These are phyloP conservation scores for Yamadazyma jaroonii DNA, from an alignment of 1,139 yeast species.

Conservation along the genomic window DNA sequence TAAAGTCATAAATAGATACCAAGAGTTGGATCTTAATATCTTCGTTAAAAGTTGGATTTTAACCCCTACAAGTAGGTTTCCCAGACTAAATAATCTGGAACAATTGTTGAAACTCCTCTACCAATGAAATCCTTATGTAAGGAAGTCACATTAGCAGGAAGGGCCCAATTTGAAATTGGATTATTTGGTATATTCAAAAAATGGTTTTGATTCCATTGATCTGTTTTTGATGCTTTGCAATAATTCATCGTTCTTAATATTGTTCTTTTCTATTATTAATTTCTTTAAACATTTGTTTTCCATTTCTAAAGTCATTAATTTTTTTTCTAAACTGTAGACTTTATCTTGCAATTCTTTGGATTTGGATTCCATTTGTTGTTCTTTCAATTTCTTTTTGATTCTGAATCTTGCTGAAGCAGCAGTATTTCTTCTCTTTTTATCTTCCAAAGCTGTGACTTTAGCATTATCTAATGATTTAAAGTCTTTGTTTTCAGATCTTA, in stretches of 20 bases:
- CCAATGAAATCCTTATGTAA: too few relatives aligned
- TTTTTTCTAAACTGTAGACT: conserved; percentile 58
- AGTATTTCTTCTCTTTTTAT: conserved; percentile 71
- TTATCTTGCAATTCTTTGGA: conserved; percentile 61
- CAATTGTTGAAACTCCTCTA: too few relatives aligned
- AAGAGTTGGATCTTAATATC: conserved; percentile 36
- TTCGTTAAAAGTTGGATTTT: conserved; percentile 40
- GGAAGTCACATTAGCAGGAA: too few relatives aligned
- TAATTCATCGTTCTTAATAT: conserved; percentile 38
- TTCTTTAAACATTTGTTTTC: conserved; percentile 62
- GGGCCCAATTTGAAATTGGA: background rate
- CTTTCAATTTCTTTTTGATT: conserved; percentile 77
- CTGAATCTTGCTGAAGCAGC: conserved; percentile 83
- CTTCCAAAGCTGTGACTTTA: conserved; percentile 19
- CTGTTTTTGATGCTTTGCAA: conserved; percentile 43
- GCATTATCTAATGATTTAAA: background rate
- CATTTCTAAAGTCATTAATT: conserved; percentile 57
- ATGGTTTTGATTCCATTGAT: conserved; percentile 33
- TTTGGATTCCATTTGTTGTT: conserved; percentile 76
- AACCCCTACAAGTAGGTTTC: conserved; percentile 12
- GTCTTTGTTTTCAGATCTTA: background rate
- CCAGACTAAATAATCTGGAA: background rate
- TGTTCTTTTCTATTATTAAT: conserved; percentile 57
- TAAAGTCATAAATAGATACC: conserved; percentile 12
- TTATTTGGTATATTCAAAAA: conserved; percentile 29